phyloP scores from a whole-genome alignment of 202 grass and related monocot genomes.

The Zoysia matrella region DNA sequence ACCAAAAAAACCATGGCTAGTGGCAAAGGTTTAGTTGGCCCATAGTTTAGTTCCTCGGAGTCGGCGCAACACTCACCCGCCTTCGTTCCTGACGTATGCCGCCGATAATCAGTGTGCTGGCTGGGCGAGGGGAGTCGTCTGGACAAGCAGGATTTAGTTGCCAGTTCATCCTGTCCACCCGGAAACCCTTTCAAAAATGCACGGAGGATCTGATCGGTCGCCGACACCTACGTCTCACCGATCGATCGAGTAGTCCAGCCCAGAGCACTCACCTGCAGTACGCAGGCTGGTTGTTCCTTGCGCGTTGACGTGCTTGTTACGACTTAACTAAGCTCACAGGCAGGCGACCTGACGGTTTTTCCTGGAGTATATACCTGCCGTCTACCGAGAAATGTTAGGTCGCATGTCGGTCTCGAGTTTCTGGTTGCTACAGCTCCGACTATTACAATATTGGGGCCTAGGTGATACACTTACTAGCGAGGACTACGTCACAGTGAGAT shows the following conservation, averaged over 20 bases:
- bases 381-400: neutral
- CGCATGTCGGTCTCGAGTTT: conserved; percentile 2
- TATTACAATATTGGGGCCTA: neutral
- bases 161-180: neutral
- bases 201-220: neutral
- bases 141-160: conserved; percentile 10
- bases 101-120: neutral
- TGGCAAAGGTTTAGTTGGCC: too few relatives aligned
- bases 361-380: neutral
- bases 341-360: neutral
- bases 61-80: too few relatives aligned
- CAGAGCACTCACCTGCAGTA: too few relatives aligned
- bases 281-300: neutral
- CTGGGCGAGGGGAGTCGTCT: neutral
- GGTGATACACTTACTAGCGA: neutral
- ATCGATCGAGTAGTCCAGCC: neutral
- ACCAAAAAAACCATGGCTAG: too few relatives aligned
- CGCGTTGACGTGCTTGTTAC: conserved; percentile 20
- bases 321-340: neutral
- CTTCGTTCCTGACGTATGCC: too few relatives aligned
- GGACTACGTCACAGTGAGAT: too few relatives aligned
- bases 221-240: conserved; percentile 19
- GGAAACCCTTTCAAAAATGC: neutral
- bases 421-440: neutral
- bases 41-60: too few relatives aligned